Evolutionary conservation across 2,329 filamentous ascomycete species (phyloP).

Genomic region (Cytospora leucostoma): DNA sequence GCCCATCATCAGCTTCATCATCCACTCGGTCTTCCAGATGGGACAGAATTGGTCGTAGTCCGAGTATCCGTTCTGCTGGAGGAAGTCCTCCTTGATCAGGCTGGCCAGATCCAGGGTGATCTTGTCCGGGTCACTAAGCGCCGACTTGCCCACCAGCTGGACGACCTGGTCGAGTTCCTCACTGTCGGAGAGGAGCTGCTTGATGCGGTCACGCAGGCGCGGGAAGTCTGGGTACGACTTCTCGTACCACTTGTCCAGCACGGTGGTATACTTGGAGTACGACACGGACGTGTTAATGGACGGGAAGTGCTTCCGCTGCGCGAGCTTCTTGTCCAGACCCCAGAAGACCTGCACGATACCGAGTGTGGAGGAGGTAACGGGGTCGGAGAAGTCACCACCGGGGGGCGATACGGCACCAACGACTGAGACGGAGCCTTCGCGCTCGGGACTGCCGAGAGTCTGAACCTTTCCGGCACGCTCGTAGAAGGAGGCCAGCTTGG

Average conservation of each 20-base stretch:
- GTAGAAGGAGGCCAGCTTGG: constrained; percentile 98
- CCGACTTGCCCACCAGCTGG: constrained; percentile 96
- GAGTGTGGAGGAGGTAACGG: constrained; percentile 89
- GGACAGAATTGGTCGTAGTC: constrained; percentile 99
- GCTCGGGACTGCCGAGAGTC: constrained; percentile 83
- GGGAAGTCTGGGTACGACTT: constrained; percentile 95
- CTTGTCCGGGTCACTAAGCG: constrained; percentile 94
- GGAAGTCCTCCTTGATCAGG: constrained; percentile 95
- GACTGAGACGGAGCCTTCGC: constrained; percentile 91
- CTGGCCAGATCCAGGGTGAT: constrained; percentile 92
- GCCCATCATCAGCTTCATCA: constrained; percentile 99
- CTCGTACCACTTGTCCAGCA: constrained; percentile 91
- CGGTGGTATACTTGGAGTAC: constrained; percentile 93
- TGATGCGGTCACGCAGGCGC: constrained; percentile 86
- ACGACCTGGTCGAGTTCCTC: constrained; percentile 99
- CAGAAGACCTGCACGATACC: constrained; percentile 99
- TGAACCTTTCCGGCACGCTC: constrained; percentile 91
- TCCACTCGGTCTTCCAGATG: constrained; percentile 99
- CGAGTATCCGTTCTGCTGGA: constrained; percentile 98
- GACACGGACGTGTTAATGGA: constrained; percentile 94
- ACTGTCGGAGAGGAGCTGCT: constrained; percentile 88
- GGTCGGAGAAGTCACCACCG: constrained; percentile 98
- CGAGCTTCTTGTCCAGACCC: constrained; percentile 99
- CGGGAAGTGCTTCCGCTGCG: constrained; percentile 98
- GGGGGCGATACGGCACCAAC: constrained; percentile 96